These are phyloP conservation scores for Botrytis hyacinthi DNA, from an alignment of 2,329 filamentous ascomycete species.

Conservation along the genomic window DNA sequence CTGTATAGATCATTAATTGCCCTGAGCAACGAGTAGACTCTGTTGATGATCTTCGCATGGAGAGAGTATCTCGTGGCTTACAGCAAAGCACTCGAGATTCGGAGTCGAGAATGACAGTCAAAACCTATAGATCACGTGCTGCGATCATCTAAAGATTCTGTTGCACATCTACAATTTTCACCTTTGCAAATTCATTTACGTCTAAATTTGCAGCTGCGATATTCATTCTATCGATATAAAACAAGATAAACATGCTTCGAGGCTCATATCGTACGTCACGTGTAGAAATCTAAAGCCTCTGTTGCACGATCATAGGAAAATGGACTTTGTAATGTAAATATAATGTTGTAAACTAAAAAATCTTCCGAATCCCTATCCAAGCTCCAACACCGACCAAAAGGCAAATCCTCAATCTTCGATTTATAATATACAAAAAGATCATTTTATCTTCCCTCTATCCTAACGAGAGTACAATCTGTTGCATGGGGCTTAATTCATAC, in stretches of 20 bases:
- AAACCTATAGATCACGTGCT: background rate
- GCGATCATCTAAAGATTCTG: fast-evolving
- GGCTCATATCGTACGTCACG: background rate
- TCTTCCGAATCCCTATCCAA: background rate
- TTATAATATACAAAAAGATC: slow-evolving; percentile 1
- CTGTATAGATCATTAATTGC: background rate
- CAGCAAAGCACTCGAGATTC: background rate
- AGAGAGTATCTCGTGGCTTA: background rate
- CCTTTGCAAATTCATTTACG: background rate
- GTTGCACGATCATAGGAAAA: background rate
- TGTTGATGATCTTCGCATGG: background rate
- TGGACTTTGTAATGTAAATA: background rate
- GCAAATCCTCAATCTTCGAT: background rate
- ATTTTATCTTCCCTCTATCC: background rate
- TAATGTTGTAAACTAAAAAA: background rate
- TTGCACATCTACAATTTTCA: background rate
- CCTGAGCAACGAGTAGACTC: background rate
- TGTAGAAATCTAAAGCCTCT: background rate
- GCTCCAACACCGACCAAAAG: background rate
- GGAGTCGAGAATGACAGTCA: background rate
- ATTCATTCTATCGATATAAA: background rate
- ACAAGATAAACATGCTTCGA: background rate
- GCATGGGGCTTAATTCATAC: background rate
- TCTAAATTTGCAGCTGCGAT: background rate
- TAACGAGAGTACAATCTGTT: background rate